A percentile compares a stretch with the other conserved stretches of the same genome.
phyloP scores from a whole-genome alignment of 148 eudicot genomes.

The Rhododendron williamsianum region DNA sequence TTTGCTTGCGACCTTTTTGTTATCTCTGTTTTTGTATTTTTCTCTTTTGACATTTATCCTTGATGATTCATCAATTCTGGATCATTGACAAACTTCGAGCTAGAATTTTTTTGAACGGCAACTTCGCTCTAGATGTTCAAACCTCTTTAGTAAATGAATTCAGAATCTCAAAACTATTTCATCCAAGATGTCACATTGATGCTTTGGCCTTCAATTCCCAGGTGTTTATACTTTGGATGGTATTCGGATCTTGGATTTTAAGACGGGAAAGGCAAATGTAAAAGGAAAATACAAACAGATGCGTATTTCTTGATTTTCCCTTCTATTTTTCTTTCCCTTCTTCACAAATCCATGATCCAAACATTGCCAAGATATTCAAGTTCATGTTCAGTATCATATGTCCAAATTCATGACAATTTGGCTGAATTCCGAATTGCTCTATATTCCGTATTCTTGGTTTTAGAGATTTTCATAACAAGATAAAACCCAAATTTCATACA shows the following conservation, averaged over 20 bases:
- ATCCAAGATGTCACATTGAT: too few relatives aligned
- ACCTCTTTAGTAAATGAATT: too few relatives aligned
- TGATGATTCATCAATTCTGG: background rate
- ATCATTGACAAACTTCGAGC: too few relatives aligned
- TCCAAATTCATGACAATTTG: background rate
- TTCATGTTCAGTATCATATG: background rate
- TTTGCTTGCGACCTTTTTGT: background rate
- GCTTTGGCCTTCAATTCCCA: background rate
- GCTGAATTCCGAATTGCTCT: background rate
- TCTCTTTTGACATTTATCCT: background rate
- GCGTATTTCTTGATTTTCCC: background rate
- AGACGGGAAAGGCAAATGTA: background rate
- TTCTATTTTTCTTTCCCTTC: background rate
- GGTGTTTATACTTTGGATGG: background rate
- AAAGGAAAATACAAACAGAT: background rate
- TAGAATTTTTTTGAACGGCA: too few relatives aligned
- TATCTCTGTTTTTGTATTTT: background rate
- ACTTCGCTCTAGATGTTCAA: too few relatives aligned
- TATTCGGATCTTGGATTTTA: background rate
- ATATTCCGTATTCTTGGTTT: background rate
- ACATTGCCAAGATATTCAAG: background rate
- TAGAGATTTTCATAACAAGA: background rate
- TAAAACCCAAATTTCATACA: background rate
- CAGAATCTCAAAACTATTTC: too few relatives aligned
- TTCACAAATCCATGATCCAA: background rate